Evolutionary conservation across 1,284 basidiomycete genomes (phyloP), one percentile per base, ranked within the genome.

Genomic region (Cryptococcus floricola): DNA sequence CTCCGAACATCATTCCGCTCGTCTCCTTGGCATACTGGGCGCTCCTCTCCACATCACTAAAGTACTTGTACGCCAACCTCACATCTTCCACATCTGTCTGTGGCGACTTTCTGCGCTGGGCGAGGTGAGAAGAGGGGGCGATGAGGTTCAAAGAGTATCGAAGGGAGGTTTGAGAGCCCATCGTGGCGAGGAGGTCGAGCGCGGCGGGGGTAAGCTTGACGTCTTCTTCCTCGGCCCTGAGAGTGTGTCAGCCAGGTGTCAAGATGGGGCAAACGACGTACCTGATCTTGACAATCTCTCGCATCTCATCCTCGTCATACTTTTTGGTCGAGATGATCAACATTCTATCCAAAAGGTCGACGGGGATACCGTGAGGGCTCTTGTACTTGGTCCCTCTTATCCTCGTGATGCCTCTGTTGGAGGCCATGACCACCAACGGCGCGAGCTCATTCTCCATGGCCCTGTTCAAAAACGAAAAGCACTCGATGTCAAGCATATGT

Each of bases 401-500:
- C 50, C 90, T 84, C 8, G 93, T 86, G 83, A 94, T 91, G 13
- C 95, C 95, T 18, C 95, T 84, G 77, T 98, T 98, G 42, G 90
- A 93, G 1, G 95, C 95, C 94, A 98, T 98, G 71, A 98, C 92
- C 43, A 98, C 95, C 50, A 98, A 81, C 0, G 95, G 95, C 1
- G 94, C 87, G 4, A 98, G 81, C 63, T 96, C 94, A 61, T 87
- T 87, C 74, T 98, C 95, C 48, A 98, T 81, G 5, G 95, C 95
- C 44, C 95, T 85, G 77, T 98, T 98, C 60, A 98, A 81, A 83
- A 95, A 98, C 8, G 93, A 96, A 82, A 98, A 98, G 75, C 95
- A 98, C 77, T 98, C 95, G 62, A 98, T 96, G 76, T 98, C 95
- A 62, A 98, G 86, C 95, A 98, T 98, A 81, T 98, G 96, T 16